Percentiles rank a stretch among this genome's conserved stretches.
Evolutionary conservation across 1,139 yeast species (phyloP).

Genomic region (Blastobotrys persicus): DNA sequence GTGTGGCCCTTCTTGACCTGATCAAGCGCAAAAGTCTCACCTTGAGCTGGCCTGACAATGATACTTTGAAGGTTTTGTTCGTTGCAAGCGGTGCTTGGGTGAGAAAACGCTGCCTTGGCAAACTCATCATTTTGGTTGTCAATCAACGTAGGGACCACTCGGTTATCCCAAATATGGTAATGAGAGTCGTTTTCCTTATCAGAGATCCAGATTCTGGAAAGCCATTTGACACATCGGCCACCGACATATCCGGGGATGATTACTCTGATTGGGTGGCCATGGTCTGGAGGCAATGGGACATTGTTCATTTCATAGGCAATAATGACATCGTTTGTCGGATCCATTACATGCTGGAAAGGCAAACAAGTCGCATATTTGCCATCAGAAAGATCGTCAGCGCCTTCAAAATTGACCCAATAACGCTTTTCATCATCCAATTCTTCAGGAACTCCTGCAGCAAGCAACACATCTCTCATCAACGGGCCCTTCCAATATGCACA

Average conservation of each 20-base stretch:
- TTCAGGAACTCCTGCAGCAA: constrained; percentile 25
- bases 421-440: constrained; percentile 27
- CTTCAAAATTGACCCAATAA: constrained; percentile 37
- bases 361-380: constrained; percentile 39
- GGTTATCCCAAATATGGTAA: constrained; percentile 39
- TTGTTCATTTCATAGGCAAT: constrained; percentile 39
- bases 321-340: constrained; percentile 35
- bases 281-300: constrained; percentile 36
- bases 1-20: not conserved
- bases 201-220: constrained; percentile 31
- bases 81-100: constrained; percentile 28
- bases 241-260: constrained; percentile 40
- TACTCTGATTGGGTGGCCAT: constrained; percentile 38
- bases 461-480: constrained; percentile 33
- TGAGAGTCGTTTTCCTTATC: constrained; percentile 37
- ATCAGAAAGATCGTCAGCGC: constrained; percentile 37
- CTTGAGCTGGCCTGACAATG: not conserved
- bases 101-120: constrained; percentile 22
- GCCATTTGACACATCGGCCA: constrained; percentile 40
- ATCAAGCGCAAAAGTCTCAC: not conserved
- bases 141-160: constrained; percentile 37
- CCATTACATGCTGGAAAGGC: constrained; percentile 33
- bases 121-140: not conserved
- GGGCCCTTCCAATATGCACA: constrained; percentile 40
- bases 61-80: constrained; percentile 23